phyloP scores from a whole-genome alignment of 805 yeast genomes.

The Osmozyma mogii region DNA sequence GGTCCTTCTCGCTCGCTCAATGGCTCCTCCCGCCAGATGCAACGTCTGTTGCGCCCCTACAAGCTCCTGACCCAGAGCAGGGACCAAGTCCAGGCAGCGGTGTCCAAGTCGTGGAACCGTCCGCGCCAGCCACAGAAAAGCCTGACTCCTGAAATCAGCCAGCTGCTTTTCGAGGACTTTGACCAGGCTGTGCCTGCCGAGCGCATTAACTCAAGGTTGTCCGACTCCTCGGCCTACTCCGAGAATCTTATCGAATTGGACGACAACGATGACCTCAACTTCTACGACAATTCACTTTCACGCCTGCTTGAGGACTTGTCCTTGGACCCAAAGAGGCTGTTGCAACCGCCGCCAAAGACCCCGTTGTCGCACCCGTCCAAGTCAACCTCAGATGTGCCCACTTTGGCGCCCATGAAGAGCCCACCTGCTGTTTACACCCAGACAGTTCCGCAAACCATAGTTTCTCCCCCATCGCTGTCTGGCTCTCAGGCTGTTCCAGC shows the following conservation, averaged over 20 bases:
- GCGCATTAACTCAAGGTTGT: too few species aligned
- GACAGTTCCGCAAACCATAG: neutral
- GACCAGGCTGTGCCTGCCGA: constrained; percentile 23
- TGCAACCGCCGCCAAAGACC: constrained; percentile 1
- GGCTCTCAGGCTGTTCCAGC: neutral
- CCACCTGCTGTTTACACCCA: constrained; percentile 1
- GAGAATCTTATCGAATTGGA: constrained; percentile 70
- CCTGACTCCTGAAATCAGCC: neutral
- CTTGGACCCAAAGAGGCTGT: neutral
- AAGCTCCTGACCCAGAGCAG: constrained; percentile 14
- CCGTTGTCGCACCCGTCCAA: constrained; percentile 8
- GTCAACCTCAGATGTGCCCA: constrained; percentile 18
- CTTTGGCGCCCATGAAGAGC: constrained; percentile 3
- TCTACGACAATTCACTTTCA: neutral
- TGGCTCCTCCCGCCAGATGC: constrained; percentile 2
- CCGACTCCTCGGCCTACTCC: too few species aligned
- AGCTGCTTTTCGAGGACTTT: constrained; percentile 28
- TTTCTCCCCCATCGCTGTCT: too few species aligned
- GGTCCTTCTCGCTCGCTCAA: constrained; percentile 8
- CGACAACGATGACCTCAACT: constrained; percentile 41
- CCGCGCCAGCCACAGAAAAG: constrained; percentile 1
- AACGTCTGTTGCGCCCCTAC: constrained; percentile 1
- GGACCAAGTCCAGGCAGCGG: constrained; percentile 12
- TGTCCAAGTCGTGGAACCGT: constrained; percentile 9
- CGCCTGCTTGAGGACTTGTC: neutral